Evolutionary conservation across 345 rosid genomes (phyloP), one percentile per base, ranked within the genome.

Genomic region (Murraya paniculata): DNA sequence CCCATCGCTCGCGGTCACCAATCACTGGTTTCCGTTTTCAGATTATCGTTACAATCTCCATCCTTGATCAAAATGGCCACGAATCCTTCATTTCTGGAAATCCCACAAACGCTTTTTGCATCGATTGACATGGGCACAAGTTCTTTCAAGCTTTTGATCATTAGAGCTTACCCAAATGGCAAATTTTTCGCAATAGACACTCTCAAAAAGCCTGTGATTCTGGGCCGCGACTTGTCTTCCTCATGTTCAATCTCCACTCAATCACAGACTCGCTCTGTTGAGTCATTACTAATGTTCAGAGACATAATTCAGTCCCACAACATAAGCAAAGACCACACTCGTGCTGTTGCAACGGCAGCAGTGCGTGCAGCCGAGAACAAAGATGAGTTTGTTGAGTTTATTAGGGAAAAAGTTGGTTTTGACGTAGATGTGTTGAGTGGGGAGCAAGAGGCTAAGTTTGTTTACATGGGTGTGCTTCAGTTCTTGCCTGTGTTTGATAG

Each of bases 61-160:
- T 19, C 35, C 18, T 2, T 62, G 16, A 8, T 50, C 27, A 27
- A 50, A 53, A 68, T 64, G 71, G 27, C 72, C 14, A 59, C 73
- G 1, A 86, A 69, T 74, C 38, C 79, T 62, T 84, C 71, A 18
- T 53, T 73, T 14, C 30, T 5, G 24, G 74, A 41, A n/a, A 9
- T 22, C 74, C 45, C 80, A 45, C 61, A 81, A 50, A 24, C 76
- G 28, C 88, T 89, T 48, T 92, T 87, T 59, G 90, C 97, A 53
- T 82, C 91, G 74, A 84, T 91, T 31, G 97, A 92, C 81, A 86
- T 92, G 88, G 94, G 93, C 50, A 89, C 93, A 24, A 89, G 88
- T 80, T 88, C 94, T 45, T 90, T 91, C 82, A 92, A 91, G 81
- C 86, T 91, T 71, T 82, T 89, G 16, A 90, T 90, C 55, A 83